Conservation (phyloP, 352 stramenopile species). For the Globisporangium emineosum region DNA sequence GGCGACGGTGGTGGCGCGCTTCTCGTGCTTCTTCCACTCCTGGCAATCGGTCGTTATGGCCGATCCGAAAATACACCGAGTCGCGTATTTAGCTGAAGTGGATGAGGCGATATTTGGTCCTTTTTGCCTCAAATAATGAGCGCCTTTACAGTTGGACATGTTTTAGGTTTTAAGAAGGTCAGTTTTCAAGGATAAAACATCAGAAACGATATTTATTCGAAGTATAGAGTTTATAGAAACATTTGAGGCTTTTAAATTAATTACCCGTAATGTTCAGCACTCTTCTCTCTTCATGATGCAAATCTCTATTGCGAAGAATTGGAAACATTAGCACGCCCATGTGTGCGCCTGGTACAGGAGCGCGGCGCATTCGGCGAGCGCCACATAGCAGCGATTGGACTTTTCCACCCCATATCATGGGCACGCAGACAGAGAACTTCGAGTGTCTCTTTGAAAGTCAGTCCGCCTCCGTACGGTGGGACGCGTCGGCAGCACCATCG, state of each 20-base stretch:
- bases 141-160: not conserved
- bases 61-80: slow-evolving; percentile 5
- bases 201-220: not conserved
- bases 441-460: not conserved
- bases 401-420: not conserved
- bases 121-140: not conserved
- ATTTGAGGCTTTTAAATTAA: not conserved
- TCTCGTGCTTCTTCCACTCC: not conserved
- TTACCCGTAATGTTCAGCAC: not conserved
- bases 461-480: not conserved
- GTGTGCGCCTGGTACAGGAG: not conserved
- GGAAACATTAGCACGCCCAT: not conserved
- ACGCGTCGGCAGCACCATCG: not conserved
- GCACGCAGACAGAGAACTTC: not conserved
- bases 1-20: not conserved
- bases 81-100: not conserved
- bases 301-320: not conserved
- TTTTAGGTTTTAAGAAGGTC: not conserved
- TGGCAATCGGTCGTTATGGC: slow-evolving; percentile 7
- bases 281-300: not conserved
- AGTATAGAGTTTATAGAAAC: not conserved
- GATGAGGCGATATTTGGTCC: not conserved
- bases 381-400: not conserved
- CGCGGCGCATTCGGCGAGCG: not conserved
- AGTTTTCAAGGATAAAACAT: not conserved